Evolutionary conservation across 2,329 filamentous ascomycete genomes (phyloP).

Genomic region (Gaeumannomyces tritici): DNA sequence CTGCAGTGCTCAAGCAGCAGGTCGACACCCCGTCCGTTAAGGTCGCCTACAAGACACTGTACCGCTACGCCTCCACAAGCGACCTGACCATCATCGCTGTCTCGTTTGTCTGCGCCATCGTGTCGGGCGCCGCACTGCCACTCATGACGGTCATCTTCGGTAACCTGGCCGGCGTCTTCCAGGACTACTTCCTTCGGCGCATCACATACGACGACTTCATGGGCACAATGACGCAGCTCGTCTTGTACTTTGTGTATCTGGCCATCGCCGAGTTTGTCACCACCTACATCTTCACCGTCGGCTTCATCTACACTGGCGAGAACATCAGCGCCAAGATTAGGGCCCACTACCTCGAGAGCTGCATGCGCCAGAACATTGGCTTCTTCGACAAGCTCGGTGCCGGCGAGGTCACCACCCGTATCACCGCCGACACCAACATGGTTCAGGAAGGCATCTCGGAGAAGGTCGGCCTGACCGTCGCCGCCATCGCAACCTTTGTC

Average conservation of each 20-base stretch:
- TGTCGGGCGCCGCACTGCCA: slow-evolving; percentile 64
- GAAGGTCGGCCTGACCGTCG: slow-evolving; percentile 71
- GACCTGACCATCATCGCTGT: slow-evolving; percentile 56
- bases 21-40: slow-evolving; percentile 54
- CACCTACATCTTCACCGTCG: slow-evolving; percentile 71
- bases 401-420: slow-evolving; percentile 87
- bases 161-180: slow-evolving; percentile 62
- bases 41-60: slow-evolving; percentile 55
- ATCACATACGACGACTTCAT: slow-evolving; percentile 47
- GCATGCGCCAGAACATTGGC: slow-evolving; percentile 79
- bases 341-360: slow-evolving; percentile 73
- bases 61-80: slow-evolving; percentile 57
- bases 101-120: slow-evolving; percentile 55
- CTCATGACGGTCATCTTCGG: slow-evolving; percentile 74
- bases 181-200: slow-evolving; percentile 45
- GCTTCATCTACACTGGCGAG: slow-evolving; percentile 82
- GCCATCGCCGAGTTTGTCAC: slow-evolving; percentile 71
- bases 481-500: slow-evolving; percentile 71
- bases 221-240: slow-evolving; percentile 47
- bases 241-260: slow-evolving; percentile 80
- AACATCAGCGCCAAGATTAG: slow-evolving; percentile 72
- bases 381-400: slow-evolving; percentile 91
- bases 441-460: slow-evolving; percentile 91
- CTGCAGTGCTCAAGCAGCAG: slow-evolving; percentile 57
- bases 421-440: slow-evolving; percentile 87